Evolutionary conservation across 1,284 basidiomycete genomes (phyloP), one percentile per base, ranked within the genome.

Genomic region (Cryptococcus sp.): DNA sequence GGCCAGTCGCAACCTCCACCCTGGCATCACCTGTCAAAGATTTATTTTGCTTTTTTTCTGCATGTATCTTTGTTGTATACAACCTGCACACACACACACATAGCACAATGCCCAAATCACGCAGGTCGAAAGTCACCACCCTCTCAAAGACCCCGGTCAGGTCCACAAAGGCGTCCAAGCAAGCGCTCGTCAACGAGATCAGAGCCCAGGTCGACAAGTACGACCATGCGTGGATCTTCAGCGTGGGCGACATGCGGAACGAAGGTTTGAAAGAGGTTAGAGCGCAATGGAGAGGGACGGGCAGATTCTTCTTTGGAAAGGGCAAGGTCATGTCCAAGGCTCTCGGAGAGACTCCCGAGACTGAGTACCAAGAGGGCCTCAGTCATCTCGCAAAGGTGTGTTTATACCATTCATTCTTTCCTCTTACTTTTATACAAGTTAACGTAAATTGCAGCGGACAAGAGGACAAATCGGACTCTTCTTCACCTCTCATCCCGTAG

Each of bases 291-390:
- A 91, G 91, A 82, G 91, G 91, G 60, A 87, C 90, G 63, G 90
- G 89, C 47, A 85, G 93, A 67, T 88, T 99, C 81, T 95, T 95
- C 78, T 92, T 96, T 80, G 95, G 92, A 41, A 85, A 89, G 72
- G 88, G 90, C 65, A 89, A 91, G 39, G 91, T 99, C 47, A 92
- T 99, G 88, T 91, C 93, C 45, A 94, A 94, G 78, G 95, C 93
- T 47, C 83, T 99, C n/a, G 95, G 95, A 5, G 85, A 86, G 54
- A 88, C 90, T 7, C 83, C 85, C 43, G 94, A 92, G 79, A 88
- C 90, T 63, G 96, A 98, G 80, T 86, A 94, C 74, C 83, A 86
- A 62, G 81, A 84, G 61, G 94, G 93, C 5, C 78, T 97, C 48
- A 84, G 88, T 67, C 86, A 88, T 72, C 83, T 99, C 53, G 87